phyloP scores from a whole-genome alignment of 306 rosid genomes.

The Vachellia collinsii region DNA sequence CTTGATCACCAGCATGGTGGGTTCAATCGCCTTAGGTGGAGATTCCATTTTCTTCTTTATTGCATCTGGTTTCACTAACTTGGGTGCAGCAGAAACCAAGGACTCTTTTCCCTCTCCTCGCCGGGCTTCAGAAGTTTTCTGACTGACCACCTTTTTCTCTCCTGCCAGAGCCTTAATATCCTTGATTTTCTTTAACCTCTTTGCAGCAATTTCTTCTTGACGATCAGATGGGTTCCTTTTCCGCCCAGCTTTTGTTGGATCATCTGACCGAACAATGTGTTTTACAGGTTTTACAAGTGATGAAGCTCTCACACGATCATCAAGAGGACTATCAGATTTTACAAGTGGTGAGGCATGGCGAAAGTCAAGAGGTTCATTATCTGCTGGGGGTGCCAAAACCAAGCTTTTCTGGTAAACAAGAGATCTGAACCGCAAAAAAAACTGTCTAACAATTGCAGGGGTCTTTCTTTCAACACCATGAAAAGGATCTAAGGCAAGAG shows the following conservation, averaged over 20 bases:
- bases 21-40: slow-evolving; percentile 59
- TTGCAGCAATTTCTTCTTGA: slow-evolving; percentile 89
- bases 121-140: slow-evolving; percentile 56
- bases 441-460: slow-evolving; percentile 55
- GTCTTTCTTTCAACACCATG: slow-evolving; percentile 62
- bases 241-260: slow-evolving; percentile 79
- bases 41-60: slow-evolving; percentile 56
- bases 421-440: slow-evolving; percentile 83
- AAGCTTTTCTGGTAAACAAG: slow-evolving; percentile 86
- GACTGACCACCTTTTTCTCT: slow-evolving; percentile 60
- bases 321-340: slow-evolving; percentile 50
- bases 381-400: slow-evolving; percentile 58
- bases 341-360: slow-evolving; percentile 42
- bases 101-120: slow-evolving; percentile 48
- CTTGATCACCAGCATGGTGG: slow-evolving; percentile 83
- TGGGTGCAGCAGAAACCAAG: slow-evolving; percentile 32
- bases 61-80: slow-evolving; percentile 45
- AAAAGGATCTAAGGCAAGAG: slow-evolving; percentile 90
- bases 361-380: slow-evolving; percentile 58
- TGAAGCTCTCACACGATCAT: slow-evolving; percentile 55
- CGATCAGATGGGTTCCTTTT: slow-evolving; percentile 88
- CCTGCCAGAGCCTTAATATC: slow-evolving; percentile 65
- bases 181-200: slow-evolving; percentile 76
- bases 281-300: slow-evolving; percentile 58
- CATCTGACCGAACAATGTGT: slow-evolving; percentile 66